Evolutionary conservation across 257 asterid genomes (phyloP).

Genomic region (Fraxinus pennsylvanica): DNA sequence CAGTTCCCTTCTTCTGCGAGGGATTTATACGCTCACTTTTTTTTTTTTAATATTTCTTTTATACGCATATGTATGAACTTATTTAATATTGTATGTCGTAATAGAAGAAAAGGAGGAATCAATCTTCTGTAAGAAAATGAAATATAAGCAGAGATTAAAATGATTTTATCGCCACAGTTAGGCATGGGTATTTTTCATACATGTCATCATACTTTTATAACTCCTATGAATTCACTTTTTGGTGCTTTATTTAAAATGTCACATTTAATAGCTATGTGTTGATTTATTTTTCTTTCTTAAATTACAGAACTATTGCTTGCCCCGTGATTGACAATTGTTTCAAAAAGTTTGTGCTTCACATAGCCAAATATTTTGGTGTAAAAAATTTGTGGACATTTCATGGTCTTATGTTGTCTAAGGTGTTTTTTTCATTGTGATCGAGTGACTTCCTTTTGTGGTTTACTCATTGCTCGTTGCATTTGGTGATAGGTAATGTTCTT

Average conservation of each 20-base stretch:
- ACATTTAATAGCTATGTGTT: neutral
- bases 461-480: constrained; percentile 27
- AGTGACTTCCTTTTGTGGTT: neutral
- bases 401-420: neutral
- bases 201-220: neutral
- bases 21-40: neutral
- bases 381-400: neutral
- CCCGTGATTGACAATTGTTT: neutral
- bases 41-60: neutral
- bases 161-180: neutral
- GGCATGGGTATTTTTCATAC: neutral
- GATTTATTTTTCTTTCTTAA: constrained; percentile 10
- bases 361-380: neutral
- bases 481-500: constrained; percentile 73
- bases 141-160: neutral
- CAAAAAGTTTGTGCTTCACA: neutral
- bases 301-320: neutral
- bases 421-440: constrained; percentile 6
- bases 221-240: neutral
- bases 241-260: constrained; percentile 6
- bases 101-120: neutral
- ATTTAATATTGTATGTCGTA: neutral
- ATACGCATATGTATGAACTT: neutral
- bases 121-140: neutral
- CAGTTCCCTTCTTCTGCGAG: neutral